Conservation (phyloP, 2,329 filamentous ascomycete species). For the Cladosporium sp. region DNA sequence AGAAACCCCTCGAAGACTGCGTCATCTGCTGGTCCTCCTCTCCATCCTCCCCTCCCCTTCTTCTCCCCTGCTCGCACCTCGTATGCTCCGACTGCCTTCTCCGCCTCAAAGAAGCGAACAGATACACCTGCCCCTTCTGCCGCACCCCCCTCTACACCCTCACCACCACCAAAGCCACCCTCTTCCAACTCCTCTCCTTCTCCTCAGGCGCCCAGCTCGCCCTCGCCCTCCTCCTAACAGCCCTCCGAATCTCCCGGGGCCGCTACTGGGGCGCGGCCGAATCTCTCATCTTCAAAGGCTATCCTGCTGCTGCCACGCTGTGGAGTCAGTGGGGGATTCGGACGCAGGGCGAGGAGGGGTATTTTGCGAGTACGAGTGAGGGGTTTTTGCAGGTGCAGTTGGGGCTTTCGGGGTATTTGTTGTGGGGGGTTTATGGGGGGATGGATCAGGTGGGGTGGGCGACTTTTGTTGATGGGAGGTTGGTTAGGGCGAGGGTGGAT, state of each 20-base stretch:
- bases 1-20: not conserved
- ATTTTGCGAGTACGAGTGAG: not conserved
- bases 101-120: not conserved
- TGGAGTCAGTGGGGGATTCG: not conserved
- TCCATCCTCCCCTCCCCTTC: not conserved
- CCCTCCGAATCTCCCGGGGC: not conserved
- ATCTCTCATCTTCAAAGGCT: not conserved
- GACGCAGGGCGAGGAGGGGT: not conserved
- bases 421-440: not conserved
- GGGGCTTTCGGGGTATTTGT: not conserved
- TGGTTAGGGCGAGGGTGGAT: not conserved
- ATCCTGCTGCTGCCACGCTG: not conserved
- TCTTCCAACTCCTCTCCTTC: not conserved
- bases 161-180: not conserved
- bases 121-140: slow-evolving; percentile 4
- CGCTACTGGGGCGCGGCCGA: not conserved
- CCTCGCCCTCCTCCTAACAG: not conserved
- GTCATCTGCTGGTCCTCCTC: slow-evolving; percentile 13
- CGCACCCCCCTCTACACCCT: not conserved
- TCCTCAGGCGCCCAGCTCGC: not conserved
- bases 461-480: not conserved
- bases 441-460: not conserved
- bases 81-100: not conserved
- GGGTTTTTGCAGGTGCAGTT: not conserved
- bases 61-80: not conserved